Base-by-base conservation (phyloP, 495 filamentous ascomycete genomes). In the Talaromyces proteolyticus region DNA sequence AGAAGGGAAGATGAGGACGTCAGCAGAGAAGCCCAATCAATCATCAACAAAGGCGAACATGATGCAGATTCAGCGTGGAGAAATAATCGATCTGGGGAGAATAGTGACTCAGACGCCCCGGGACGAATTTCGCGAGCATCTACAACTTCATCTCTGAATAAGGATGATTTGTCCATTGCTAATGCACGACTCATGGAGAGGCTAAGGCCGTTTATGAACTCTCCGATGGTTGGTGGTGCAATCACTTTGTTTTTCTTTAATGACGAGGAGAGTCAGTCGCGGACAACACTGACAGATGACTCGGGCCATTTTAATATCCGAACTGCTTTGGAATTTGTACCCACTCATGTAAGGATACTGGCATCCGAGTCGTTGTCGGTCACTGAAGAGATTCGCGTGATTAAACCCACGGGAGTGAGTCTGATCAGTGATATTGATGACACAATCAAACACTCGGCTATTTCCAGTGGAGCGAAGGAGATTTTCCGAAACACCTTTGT, bases 341-440 rank as follows among this genome's bases (percentile, higher is more conserved):
- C 93, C 0, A 96, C 90, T 0, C 83, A 96, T 55, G 81, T 95
- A 19, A 80, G 89, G 20, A 84, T 97, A 2, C 68, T 97, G 18
- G 93, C 89, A 11, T 93, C 84, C 16, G 91, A 96, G 64, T 78
- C 84, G 34, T 73, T 99, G 4, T 95, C 91, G 8, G 82, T 80
- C 6, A 85, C 83, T 1, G 84, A 89, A 53, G 77, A 83, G 12
- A 76, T 97, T 29, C 71, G 80, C 36, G 73, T 95, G 22, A 88
- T 86, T 16, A 86, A 94, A 47, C 77, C 87, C 0, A 71, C 64
- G n/a, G 93, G 93, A 19, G 76, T 99, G 54, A 96, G 91, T 60
- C 49, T 99, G 47, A 96, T 99, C 59, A 96, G 89, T 60, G 93
- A 99, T 57, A 91, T 99, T 51, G 93, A 99, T 60, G 93, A 99